Evolutionary conservation across 2,329 filamentous ascomycete species (phyloP).

Genomic region (Claviceps cyperi): DNA sequence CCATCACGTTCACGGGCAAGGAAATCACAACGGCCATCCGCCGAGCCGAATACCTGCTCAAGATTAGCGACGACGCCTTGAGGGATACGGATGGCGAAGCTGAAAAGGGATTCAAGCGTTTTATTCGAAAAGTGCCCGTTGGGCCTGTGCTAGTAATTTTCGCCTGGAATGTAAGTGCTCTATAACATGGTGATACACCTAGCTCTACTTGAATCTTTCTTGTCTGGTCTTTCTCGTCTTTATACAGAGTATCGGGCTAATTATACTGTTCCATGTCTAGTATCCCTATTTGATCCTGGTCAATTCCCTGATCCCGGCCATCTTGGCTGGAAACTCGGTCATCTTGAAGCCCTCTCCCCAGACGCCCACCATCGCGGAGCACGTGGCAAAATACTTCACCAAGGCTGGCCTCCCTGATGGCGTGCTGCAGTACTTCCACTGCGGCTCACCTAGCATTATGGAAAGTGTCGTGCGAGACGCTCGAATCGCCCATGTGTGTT

Average conservation of each 20-base stretch:
- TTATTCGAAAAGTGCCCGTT: slow-evolving; percentile 75
- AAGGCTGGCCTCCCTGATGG: slow-evolving; percentile 70
- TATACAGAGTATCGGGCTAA: background rate
- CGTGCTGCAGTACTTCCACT: slow-evolving; percentile 87
- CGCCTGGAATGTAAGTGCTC: slow-evolving; percentile 73
- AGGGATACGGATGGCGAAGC: slow-evolving; percentile 68
- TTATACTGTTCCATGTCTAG: slow-evolving; percentile 27
- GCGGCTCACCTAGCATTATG: slow-evolving; percentile 61
- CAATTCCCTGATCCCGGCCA: slow-evolving; percentile 84
- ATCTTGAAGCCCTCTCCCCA: slow-evolving; percentile 93
- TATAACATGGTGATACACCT: background rate
- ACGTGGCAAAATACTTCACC: slow-evolving; percentile 59
- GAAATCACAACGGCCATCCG: slow-evolving; percentile 78
- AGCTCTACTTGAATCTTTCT: background rate
- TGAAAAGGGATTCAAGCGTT: slow-evolving; percentile 81
- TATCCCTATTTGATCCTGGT: slow-evolving; percentile 90
- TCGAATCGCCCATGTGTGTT: slow-evolving; percentile 69
- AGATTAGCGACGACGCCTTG: slow-evolving; percentile 65
- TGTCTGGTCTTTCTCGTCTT: background rate
- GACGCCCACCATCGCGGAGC: slow-evolving; percentile 83
- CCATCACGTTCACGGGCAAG: slow-evolving; percentile 71
- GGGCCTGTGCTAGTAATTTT: slow-evolving; percentile 83
- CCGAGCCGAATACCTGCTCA: slow-evolving; percentile 72
- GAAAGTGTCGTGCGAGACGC: slow-evolving; percentile 67
- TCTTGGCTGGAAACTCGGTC: slow-evolving; percentile 78